These are phyloP conservation scores for Penicillium sclerotigenum DNA, from an alignment of 2,329 filamentous ascomycete genomes.

Conservation along the genomic window DNA sequence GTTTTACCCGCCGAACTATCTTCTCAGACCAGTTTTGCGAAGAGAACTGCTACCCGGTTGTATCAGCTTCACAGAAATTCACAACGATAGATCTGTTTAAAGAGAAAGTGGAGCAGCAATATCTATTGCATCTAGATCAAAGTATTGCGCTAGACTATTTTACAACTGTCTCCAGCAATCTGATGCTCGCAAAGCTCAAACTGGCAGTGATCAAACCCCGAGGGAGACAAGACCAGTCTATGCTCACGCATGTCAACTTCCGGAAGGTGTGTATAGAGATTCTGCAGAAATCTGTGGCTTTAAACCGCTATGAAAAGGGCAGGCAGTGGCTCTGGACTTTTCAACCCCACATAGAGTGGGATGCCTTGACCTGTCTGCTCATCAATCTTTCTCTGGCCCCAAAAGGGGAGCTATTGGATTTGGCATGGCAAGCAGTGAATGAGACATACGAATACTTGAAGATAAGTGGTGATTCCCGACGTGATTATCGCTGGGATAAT, in stretches of 20 bases:
- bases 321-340: conserved; percentile 21
- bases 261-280: conserved; percentile 15
- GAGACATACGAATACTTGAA: conserved; percentile 19
- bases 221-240: background rate
- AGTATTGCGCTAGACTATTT: conserved; percentile 15
- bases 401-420: background rate
- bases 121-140: conserved; percentile 14
- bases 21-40: conserved; percentile 21
- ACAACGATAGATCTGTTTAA: conserved; percentile 17
- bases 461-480: background rate
- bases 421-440: conserved; percentile 9
- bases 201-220: conserved; percentile 12
- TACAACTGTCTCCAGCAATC: conserved; percentile 8
- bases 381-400: conserved; percentile 9
- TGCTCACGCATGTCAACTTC: conserved; percentile 3
- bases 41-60: conserved; percentile 16
- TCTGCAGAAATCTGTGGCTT: conserved; percentile 11
- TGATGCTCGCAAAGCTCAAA: conserved; percentile 17
- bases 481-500: background rate
- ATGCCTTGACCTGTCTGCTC: conserved; percentile 15
- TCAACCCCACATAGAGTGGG: conserved; percentile 23
- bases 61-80: conserved; percentile 15
- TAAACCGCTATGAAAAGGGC: conserved; percentile 15
- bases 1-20: conserved; percentile 19
- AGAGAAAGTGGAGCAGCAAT: conserved; percentile 11